Conservation (phyloP, 768 basidiomycete species). For the Piloderma croceum region DNA sequence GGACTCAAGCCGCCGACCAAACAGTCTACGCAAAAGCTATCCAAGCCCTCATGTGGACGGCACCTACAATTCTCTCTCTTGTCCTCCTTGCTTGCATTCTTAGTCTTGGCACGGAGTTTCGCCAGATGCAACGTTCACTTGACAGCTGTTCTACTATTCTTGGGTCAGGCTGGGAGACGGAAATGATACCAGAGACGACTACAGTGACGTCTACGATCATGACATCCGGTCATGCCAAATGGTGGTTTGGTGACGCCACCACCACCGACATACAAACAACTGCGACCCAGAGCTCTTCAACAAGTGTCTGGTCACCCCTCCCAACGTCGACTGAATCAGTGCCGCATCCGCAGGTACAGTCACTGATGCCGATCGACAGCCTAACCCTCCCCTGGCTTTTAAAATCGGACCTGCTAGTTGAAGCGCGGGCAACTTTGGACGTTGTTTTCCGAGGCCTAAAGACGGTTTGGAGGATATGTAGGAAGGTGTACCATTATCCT, state of each 20-base stretch:
- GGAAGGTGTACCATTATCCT: slow-evolving; percentile 29
- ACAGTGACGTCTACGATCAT: slow-evolving; percentile 38
- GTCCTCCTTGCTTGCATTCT: slow-evolving; percentile 21
- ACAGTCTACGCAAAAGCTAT: slow-evolving; percentile 2
- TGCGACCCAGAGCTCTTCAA: slow-evolving; percentile 7
- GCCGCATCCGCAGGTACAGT: slow-evolving; percentile 1
- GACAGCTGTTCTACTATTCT: slow-evolving; percentile 21
- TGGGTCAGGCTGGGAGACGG: slow-evolving; percentile 18
- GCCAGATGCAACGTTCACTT: slow-evolving; percentile 20
- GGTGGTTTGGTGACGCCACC: slow-evolving; percentile 23
- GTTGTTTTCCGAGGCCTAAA: slow-evolving; percentile 21
- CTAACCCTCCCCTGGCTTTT: slow-evolving; percentile 27
- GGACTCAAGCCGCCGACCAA: slow-evolving; percentile 12
- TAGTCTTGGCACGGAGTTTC: slow-evolving; percentile 23
- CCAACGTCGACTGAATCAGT: background rate
- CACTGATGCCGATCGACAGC: slow-evolving; percentile 14
- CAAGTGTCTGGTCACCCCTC: slow-evolving; percentile 5
- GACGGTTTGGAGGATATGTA: slow-evolving; percentile 23
- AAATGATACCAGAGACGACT: slow-evolving; percentile 29
- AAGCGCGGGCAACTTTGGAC: slow-evolving; percentile 19
- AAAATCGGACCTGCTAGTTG: slow-evolving; percentile 20
- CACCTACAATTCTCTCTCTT: slow-evolving; percentile 26
- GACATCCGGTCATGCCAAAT: slow-evolving; percentile 12
- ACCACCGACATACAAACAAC: slow-evolving; percentile 10
- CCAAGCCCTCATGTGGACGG: slow-evolving; percentile 17